Conservation (phyloP, 305 asterid genomes). For the Solanum aculeatissimum region DNA sequence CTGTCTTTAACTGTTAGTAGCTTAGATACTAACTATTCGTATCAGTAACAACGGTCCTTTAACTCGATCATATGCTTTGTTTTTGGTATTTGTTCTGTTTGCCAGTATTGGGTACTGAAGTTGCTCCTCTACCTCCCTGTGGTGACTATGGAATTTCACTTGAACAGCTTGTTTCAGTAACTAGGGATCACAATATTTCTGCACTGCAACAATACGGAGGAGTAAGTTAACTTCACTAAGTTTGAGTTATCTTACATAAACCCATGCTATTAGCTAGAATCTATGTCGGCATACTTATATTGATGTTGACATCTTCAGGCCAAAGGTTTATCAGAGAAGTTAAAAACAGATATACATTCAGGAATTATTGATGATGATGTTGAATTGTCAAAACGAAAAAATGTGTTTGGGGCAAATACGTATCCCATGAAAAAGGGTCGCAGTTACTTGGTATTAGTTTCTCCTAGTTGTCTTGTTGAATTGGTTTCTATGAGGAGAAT, state of each 20-base stretch:
- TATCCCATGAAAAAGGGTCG: conserved; percentile 84
- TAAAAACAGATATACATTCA: conserved; percentile 25
- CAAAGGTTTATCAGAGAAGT: conserved; percentile 55
- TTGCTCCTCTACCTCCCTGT: conserved; percentile 43
- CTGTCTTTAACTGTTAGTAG: not conserved
- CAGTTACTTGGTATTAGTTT: conserved; percentile 56
- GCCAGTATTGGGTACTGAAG: conserved; percentile 60
- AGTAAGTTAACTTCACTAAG: conserved; percentile 33
- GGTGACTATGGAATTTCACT: conserved; percentile 64
- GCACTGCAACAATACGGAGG: conserved; percentile 80
- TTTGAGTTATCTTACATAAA: not conserved
- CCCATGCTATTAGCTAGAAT: not conserved
- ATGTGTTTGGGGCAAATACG: conserved; percentile 73
- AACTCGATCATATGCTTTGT: not conserved
- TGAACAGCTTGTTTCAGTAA: conserved; percentile 69
- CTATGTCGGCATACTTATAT: not conserved
- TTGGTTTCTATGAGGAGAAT: not conserved
- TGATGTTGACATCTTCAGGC: conserved; percentile 27
- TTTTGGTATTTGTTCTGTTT: conserved; percentile 11
- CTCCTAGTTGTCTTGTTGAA: not conserved
- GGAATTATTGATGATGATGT: conserved; percentile 40
- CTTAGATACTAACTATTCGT: not conserved
- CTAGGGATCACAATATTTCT: conserved; percentile 55
- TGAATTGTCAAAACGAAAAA: conserved; percentile 46
- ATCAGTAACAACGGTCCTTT: not conserved